phyloP scores from a whole-genome alignment of 163 green algal genomes.

The Scenedesmus sp. region DNA sequence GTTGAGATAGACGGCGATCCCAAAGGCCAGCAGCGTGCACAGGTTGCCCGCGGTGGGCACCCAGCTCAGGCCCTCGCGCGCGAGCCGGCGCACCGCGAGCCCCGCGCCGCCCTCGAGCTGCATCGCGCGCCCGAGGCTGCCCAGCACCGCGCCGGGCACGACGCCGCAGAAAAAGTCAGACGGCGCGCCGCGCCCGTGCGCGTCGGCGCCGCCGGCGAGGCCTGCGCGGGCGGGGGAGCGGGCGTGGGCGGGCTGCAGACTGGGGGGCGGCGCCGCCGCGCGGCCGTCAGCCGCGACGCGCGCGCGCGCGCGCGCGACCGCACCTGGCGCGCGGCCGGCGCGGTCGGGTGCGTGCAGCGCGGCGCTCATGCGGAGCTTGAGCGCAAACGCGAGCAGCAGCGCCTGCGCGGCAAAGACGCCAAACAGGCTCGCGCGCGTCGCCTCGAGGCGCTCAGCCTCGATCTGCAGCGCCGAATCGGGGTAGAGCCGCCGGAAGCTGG shows the following conservation, averaged over 20 bases:
- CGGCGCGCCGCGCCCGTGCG: too few relatives aligned
- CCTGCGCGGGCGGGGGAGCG: too few relatives aligned
- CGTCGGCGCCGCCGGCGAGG: too few relatives aligned
- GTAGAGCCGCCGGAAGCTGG: slow-evolving; percentile 68
- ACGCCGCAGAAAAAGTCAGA: slow-evolving; percentile 60
- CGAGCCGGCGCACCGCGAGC: slow-evolving; percentile 53
- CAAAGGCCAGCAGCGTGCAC: slow-evolving; percentile 73
- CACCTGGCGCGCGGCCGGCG: slow-evolving; percentile 4
- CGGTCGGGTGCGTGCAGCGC: slow-evolving; percentile 40
- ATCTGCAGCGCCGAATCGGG: slow-evolving; percentile 69
- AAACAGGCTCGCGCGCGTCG: slow-evolving; percentile 67
- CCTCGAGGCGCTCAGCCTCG: slow-evolving; percentile 50
- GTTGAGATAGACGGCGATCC: slow-evolving; percentile 69
- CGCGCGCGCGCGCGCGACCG: too few relatives aligned
- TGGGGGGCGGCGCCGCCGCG: too few relatives aligned
- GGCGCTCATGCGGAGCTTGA: slow-evolving; percentile 82
- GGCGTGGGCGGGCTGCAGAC: too few relatives aligned
- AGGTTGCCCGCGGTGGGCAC: slow-evolving; percentile 83
- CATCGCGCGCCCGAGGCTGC: slow-evolving; percentile 33
- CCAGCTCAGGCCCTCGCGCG: slow-evolving; percentile 72
- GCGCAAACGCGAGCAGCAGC: slow-evolving; percentile 84
- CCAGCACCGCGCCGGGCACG: slow-evolving; percentile 49
- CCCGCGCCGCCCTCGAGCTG: slow-evolving; percentile 49
- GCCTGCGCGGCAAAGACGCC: slow-evolving; percentile 79
- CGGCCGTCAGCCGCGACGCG: too few relatives aligned